These are phyloP conservation scores for Tylopilus sp. DNA, from an alignment of 768 basidiomycete genomes.

Conservation along the genomic window DNA sequence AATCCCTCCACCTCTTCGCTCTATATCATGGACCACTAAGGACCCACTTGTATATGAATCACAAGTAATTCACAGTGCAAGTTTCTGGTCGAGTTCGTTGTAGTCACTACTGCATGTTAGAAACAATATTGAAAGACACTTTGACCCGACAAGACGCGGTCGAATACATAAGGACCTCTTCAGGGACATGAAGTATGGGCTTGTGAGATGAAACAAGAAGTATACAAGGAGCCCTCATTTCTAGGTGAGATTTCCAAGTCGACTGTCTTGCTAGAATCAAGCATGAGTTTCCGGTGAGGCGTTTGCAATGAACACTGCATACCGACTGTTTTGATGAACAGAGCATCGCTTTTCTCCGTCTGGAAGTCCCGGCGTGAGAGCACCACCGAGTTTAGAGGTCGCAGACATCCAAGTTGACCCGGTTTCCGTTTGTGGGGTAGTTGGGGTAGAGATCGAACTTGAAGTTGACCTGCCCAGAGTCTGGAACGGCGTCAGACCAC, in stretches of 20 bases:
- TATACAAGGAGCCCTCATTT: neutral
- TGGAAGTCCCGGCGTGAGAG: neutral
- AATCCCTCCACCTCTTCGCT: too few relatives aligned
- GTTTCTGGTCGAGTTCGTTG: too few relatives aligned
- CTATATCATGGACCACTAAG: too few relatives aligned
- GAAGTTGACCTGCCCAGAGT: neutral
- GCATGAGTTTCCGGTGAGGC: neutral
- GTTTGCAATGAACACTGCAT: neutral
- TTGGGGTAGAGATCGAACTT: neutral
- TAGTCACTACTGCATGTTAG: too few relatives aligned
- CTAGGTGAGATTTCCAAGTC: neutral
- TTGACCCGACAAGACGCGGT: too few relatives aligned
- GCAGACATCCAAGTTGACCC: neutral
- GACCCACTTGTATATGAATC: too few relatives aligned
- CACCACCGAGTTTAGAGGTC: neutral
- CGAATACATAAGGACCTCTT: too few relatives aligned
- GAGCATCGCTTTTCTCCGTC: neutral
- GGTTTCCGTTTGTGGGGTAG: neutral
- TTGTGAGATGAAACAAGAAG: neutral
- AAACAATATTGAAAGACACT: too few relatives aligned
- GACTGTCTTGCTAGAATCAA: neutral
- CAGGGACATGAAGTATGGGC: too few relatives aligned
- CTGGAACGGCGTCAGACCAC: neutral
- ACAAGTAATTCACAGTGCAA: too few relatives aligned
- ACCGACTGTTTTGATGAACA: neutral